Percentiles rank a stretch among this genome's conserved stretches.
Conservation (phyloP, 106 monocot species). For the Platanthera zijinensis region DNA sequence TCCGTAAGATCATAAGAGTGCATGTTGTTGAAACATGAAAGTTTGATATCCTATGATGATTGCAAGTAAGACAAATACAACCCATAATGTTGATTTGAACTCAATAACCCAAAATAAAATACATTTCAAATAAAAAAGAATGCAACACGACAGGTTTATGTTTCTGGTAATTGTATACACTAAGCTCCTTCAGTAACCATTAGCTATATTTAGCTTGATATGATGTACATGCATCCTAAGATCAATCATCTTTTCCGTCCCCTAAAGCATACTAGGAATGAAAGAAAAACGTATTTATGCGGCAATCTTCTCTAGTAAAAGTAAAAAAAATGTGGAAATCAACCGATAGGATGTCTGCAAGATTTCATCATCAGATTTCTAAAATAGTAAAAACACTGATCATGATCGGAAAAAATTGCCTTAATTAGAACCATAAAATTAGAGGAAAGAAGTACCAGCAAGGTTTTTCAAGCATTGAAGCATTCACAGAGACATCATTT, state of each 20-base stretch:
- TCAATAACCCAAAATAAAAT: too few species aligned
- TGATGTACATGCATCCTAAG: not conserved
- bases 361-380: not conserved
- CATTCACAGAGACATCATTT: slow-evolving; percentile 13
- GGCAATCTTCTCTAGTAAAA: not conserved
- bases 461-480: slow-evolving; percentile 53
- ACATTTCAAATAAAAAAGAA: too few species aligned
- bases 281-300: not conserved
- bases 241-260: not conserved
- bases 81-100: too few species aligned
- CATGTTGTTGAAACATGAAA: too few species aligned
- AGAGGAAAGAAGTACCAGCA: slow-evolving; percentile 28
- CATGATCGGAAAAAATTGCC: not conserved
- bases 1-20: too few species aligned
- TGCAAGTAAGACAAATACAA: too few species aligned
- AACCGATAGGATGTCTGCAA: not conserved
- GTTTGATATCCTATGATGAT: too few species aligned
- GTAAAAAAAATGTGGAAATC: not conserved
- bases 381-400: not conserved
- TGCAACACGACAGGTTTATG: not conserved
- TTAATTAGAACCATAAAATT: not conserved
- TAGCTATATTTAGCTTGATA: not conserved
- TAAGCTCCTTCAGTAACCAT: not conserved
- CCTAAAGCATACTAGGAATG: not conserved
- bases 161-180: not conserved